Conservation (phyloP, 2,329 filamentous ascomycete genomes). For the Hypoxylon sp. region DNA sequence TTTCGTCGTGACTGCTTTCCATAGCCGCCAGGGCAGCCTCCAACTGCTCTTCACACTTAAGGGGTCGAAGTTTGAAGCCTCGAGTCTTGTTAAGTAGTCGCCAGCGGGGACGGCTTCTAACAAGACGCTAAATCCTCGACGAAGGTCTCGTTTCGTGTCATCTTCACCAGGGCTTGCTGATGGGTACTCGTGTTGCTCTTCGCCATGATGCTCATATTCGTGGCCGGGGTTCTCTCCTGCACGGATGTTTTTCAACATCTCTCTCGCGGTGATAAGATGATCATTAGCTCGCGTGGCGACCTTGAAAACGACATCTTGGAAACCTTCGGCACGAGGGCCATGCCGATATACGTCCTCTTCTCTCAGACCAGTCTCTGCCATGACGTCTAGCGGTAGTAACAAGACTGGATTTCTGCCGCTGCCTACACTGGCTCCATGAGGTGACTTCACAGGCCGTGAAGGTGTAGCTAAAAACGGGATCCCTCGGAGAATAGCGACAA, state of each 20-base stretch:
- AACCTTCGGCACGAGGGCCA: conserved; percentile 80
- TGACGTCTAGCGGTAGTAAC: conserved; percentile 87
- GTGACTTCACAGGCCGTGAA: conserved; percentile 62
- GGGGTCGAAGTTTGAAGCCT: conserved; percentile 85
- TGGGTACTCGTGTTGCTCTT: conserved; percentile 73
- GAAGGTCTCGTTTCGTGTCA: conserved; percentile 57
- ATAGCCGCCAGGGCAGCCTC: conserved; percentile 85
- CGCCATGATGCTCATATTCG: conserved; percentile 87
- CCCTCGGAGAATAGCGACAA: conserved; percentile 86
- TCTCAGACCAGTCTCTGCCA: conserved; percentile 82
- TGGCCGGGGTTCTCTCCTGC: conserved; percentile 82
- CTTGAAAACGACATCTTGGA: conserved; percentile 90
- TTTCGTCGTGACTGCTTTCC: conserved; percentile 64
- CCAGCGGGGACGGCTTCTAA: conserved; percentile 83
- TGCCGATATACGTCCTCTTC: conserved; percentile 91
- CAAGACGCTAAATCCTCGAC: conserved; percentile 81
- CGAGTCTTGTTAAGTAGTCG: conserved; percentile 81
- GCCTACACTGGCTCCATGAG: conserved; percentile 55
- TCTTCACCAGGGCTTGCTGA: conserved; percentile 52
- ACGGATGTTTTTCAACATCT: conserved; percentile 87
- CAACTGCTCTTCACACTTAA: conserved; percentile 78
- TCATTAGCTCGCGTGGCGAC: conserved; percentile 96
- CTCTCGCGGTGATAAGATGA: conserved; percentile 91
- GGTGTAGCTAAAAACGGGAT: conserved; percentile 89
- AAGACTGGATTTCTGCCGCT: conserved; percentile 64